Conservation (phyloP, 148 eudicot species). For the Pharnaceum exiguum region DNA sequence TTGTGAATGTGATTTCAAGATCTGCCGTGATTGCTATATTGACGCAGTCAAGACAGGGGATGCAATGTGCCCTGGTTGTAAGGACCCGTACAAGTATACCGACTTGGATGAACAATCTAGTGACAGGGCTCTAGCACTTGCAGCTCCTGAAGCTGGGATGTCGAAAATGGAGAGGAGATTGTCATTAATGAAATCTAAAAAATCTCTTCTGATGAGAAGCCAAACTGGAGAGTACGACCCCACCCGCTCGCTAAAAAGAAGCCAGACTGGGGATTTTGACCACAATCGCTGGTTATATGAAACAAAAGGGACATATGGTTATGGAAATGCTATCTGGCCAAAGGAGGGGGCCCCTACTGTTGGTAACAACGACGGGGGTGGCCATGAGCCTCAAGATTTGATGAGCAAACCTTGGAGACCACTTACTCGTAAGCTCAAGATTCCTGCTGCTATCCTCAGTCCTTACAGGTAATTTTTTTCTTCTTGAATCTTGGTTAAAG, state of each 20-base stretch:
- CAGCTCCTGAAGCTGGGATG: constrained; percentile 42
- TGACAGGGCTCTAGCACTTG: constrained; percentile 47
- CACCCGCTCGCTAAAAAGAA: constrained; percentile 72
- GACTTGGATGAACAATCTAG: constrained; percentile 42
- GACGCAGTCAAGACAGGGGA: constrained; percentile 69
- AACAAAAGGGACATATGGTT: constrained; percentile 83
- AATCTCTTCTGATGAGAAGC: constrained; percentile 63
- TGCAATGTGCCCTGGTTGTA: constrained; percentile 73
- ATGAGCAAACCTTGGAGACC: constrained; percentile 89
- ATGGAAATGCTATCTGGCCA: constrained; percentile 96
- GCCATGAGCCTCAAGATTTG: constrained; percentile 51
- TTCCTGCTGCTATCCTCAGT: constrained; percentile 80
- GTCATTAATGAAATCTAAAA: constrained; percentile 72
- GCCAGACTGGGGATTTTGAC: constrained; percentile 86
- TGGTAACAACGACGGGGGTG: constrained; percentile 32
- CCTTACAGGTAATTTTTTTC: constrained; percentile 58
- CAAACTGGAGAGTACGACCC: constrained; percentile 89
- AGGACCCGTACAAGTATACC: constrained; percentile 62
- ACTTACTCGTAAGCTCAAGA: constrained; percentile 75
- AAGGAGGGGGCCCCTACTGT: constrained; percentile 55
- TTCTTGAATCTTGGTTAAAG: not conserved
- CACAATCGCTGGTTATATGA: constrained; percentile 83
- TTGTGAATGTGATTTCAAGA: constrained; percentile 84
- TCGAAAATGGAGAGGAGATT: constrained; percentile 69
- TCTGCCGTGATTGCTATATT: constrained; percentile 75